Evolutionary conservation across 1,284 basidiomycete genomes (phyloP).

Genomic region (Ceratobasidium sp.): DNA sequence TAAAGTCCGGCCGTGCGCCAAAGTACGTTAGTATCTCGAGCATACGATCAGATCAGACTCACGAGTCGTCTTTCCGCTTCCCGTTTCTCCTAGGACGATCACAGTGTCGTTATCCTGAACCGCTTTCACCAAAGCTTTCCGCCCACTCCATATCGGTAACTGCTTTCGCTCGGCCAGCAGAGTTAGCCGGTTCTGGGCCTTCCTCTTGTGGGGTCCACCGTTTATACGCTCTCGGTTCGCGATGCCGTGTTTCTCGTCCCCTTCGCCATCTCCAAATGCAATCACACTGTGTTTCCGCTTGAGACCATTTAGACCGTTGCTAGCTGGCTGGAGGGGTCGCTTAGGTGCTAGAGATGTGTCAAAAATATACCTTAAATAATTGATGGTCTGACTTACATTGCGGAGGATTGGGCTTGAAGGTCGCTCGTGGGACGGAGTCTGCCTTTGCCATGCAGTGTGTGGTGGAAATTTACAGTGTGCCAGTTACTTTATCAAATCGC

Average conservation of each 20-base stretch:
- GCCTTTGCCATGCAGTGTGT: slow-evolving; percentile 22
- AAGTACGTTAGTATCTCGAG: slow-evolving; percentile 38
- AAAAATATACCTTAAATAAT: neutral
- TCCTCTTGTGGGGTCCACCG: neutral
- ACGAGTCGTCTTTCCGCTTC: slow-evolving; percentile 98
- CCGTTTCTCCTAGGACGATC: slow-evolving; percentile 93
- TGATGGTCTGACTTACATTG: neutral
- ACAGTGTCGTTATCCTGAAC: slow-evolving; percentile 84
- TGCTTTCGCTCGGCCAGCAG: slow-evolving; percentile 69
- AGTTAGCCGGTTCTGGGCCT: neutral
- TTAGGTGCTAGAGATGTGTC: neutral
- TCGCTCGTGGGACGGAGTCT: slow-evolving; percentile 3
- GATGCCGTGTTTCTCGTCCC: neutral
- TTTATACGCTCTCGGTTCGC: slow-evolving; percentile 3
- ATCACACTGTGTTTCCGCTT: slow-evolving; percentile 26
- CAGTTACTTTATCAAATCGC: slow-evolving; percentile 6
- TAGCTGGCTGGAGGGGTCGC: neutral
- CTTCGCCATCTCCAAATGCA: slow-evolving; percentile 16
- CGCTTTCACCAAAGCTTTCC: slow-evolving; percentile 67
- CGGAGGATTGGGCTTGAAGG: neutral
- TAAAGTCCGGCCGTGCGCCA: slow-evolving; percentile 11
- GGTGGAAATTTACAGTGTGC: slow-evolving; percentile 26
- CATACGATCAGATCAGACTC: slow-evolving; percentile 51
- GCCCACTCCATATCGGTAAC: slow-evolving; percentile 80
- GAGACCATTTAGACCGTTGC: slow-evolving; percentile 8